Base-by-base conservation (phyloP, 2,329 filamentous ascomycete species). In the Scytalidium lignicola region DNA sequence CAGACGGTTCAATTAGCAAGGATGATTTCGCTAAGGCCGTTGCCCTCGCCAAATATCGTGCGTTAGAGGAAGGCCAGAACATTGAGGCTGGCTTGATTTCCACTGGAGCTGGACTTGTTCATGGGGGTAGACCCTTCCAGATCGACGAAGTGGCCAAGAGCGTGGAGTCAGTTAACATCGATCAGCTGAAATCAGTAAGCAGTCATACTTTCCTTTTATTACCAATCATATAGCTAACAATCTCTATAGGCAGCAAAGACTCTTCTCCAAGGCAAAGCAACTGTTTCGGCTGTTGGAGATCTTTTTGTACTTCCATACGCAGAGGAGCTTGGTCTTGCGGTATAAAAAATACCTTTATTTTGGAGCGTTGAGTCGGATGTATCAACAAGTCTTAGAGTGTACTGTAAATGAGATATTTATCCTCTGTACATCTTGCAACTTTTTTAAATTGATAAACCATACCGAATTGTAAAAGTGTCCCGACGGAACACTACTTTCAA, bases 21-120 rank as follows among this genome's bases (percentile, higher is more conserved):
- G 93, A 99, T 71, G 86, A 93, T 54, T 78, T 97, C 66, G 82
- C 85, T 70, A 97, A 96, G 80, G 93, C 93, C 46, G 82, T 91
- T 67, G 89, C 92, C 52, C 84, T 88, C 64, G 93, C 93, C 65
- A 97, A 96, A 74, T 99, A 96, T 74, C 85, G 87, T 67, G 86
- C 90, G 57, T 78, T 97, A 48, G 88, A 95, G 65, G 80, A 83
- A 57, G 87, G 84, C 58, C 87, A 96, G 73, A 83, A 85, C 62
- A 82, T 88, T 55, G 80, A 85, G 59, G 79, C 85, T 50, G 89
- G 88, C 59, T 75, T 97, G 52, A 83, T 95, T 64, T 79, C 88
- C 55, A 91, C 90, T 56, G 93, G 93, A 55, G 83, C 88, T 62
- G 88, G 88, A 58, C 80, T 96, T 53, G 78, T 96, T 62, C 84